Percentiles rank a stretch among this genome's conserved stretches.
phyloP scores from a whole-genome alignment of 495 filamentous ascomycete species.

The Entonaema liquescens region DNA sequence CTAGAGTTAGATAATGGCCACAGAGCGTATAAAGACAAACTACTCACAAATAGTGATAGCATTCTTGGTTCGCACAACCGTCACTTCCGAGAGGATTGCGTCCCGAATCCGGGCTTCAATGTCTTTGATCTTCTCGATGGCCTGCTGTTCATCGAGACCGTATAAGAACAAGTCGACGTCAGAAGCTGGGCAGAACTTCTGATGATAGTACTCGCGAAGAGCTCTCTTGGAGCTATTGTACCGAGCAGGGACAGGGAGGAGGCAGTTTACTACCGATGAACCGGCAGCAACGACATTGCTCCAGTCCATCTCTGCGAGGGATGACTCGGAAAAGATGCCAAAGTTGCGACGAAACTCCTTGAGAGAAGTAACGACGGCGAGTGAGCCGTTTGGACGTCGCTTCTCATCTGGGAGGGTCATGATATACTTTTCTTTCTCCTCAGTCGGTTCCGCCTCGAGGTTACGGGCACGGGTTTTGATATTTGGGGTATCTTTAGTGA shows the following conservation, averaged over 20 bases:
- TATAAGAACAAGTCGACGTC: conserved; percentile 89
- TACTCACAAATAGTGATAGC: conserved; percentile 74
- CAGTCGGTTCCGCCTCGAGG: conserved; percentile 63
- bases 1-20: neutral
- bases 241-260: conserved; percentile 74
- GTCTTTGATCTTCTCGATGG: conserved; percentile 80
- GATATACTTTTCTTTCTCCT: conserved; percentile 72
- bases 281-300: conserved; percentile 80
- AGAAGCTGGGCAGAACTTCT: conserved; percentile 79
- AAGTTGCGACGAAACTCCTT: conserved; percentile 80
- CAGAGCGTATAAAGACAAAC: neutral
- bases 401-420: conserved; percentile 68
- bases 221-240: conserved; percentile 69
- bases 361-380: conserved; percentile 69
- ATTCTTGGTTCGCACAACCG: conserved; percentile 80
- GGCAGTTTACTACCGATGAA: conserved; percentile 75
- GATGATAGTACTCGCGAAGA: conserved; percentile 78
- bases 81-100: conserved; percentile 77
- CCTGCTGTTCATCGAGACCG: conserved; percentile 75
- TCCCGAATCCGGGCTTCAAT: conserved; percentile 76
- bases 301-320: conserved; percentile 73
- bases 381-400: conserved; percentile 66
- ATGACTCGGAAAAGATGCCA: conserved; percentile 76
- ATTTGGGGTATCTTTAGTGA: conserved; percentile 61
- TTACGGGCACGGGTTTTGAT: conserved; percentile 71